Percentiles rank a stretch among this genome's conserved stretches.
phyloP scores from a whole-genome alignment of 176 grass and related monocot genomes.

The Carex pumila region DNA sequence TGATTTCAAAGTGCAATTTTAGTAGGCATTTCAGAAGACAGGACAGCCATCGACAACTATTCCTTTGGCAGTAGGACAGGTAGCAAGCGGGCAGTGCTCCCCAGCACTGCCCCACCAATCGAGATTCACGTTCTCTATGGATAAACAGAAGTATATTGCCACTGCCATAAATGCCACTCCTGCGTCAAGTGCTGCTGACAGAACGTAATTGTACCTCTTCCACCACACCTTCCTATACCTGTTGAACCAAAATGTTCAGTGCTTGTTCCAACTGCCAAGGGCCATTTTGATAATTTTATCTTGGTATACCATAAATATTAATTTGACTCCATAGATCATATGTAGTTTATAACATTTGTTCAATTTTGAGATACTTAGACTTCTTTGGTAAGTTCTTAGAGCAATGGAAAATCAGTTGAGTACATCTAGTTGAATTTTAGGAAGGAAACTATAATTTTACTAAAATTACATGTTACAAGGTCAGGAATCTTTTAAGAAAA shows the following conservation, averaged over 20 bases:
- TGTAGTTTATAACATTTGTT: not conserved
- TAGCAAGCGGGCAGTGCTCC: conserved; percentile 63
- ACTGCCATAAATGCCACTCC: conserved; percentile 83
- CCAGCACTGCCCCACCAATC: conserved; percentile 56
- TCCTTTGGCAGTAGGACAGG: conserved; percentile 52
- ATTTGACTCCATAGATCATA: not conserved
- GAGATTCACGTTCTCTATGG: conserved; percentile 41
- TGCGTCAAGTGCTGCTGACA: conserved; percentile 49
- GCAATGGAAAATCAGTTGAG: not conserved
- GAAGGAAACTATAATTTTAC: not conserved
- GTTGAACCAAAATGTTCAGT: not conserved
- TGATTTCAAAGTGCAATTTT: no score
- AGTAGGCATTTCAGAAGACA: not conserved
- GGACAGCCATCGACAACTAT: conserved; percentile 19
- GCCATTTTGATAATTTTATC: not conserved
- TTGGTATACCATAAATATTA: not conserved
- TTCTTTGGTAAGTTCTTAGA: not conserved
- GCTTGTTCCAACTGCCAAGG: not conserved
- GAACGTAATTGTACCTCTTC: conserved; percentile 84
- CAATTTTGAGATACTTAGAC: not conserved
- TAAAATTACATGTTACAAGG: not conserved
- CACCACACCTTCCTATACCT: conserved; percentile 70
- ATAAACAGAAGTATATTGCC: conserved; percentile 55
- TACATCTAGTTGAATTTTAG: not conserved
- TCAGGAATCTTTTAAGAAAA: not conserved